phyloP scores from a whole-genome alignment of 2,329 filamentous ascomycete genomes.

The Talaromyces marneffei region DNA sequence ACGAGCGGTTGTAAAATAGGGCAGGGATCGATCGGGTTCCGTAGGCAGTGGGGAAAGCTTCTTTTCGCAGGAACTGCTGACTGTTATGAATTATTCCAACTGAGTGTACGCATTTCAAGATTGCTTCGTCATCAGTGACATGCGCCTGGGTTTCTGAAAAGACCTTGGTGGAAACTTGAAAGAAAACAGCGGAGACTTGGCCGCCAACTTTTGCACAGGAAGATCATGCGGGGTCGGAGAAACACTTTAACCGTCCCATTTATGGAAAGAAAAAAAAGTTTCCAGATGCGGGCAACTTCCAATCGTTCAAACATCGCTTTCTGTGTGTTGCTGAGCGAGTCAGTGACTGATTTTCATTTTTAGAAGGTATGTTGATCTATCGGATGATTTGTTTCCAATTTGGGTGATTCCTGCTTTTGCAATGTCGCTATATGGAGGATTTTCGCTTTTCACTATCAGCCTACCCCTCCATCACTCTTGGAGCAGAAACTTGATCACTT shows the following conservation, averaged over 20 bases:
- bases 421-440: background rate
- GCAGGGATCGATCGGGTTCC: background rate
- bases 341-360: background rate
- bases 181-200: background rate
- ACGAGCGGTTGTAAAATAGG: background rate
- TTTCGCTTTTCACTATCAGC: background rate
- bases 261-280: constrained; percentile 14
- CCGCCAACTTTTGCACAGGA: background rate
- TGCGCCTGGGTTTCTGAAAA: background rate
- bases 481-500: constrained; percentile 1
- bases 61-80: background rate
- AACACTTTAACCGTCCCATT: constrained; percentile 13
- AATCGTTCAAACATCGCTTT: background rate
- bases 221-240: constrained; percentile 16
- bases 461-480: constrained; percentile 6
- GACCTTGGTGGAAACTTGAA: background rate
- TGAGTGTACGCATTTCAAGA: background rate
- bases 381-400: background rate
- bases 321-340: background rate
- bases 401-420: background rate
- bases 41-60: background rate
- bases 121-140: background rate
- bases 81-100: background rate
- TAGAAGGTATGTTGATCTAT: background rate
- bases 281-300: constrained; percentile 13